Evolutionary conservation across 2,329 filamentous ascomycete species (phyloP), one percentile per base, ranked within the genome.

Genomic region (Ilyonectria sp.): DNA sequence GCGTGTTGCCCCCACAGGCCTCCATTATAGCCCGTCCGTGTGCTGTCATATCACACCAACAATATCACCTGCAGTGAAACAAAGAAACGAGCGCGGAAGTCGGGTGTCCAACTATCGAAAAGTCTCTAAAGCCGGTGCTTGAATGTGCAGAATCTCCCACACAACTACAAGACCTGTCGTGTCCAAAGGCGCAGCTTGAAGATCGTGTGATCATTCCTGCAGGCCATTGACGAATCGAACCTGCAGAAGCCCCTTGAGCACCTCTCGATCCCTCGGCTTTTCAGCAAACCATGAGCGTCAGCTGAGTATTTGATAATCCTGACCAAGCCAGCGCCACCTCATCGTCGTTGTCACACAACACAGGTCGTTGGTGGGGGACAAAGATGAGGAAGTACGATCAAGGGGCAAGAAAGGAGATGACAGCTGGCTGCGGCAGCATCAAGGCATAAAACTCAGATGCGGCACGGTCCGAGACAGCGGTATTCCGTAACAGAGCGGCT

Each of bases 31-130:
- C 29, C 52, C 61, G 44, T 53, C 56, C 44, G 52, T 73, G 65
- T 67, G 62, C 53, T 70, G 62, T 58, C 66, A 62, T 61, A 44
- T 65, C 63, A 65, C 68, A 63, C 69, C 65, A 69, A 61, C 65
- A 71, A 75, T 66, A 71, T 58, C 63, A 49, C 46, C 74, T 75
- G 72, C 64, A 37, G 74, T 75, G 60, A 55, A 62, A 75, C 74
- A 31, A 67, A 69, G 70, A 62, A 58, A 72, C 65, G 62, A 69
- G 65, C 54, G 13, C 58, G 53, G 53, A 17, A 63, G 50, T 64
- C 70, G 52, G 17, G 57, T 26, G 55, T 21, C 50, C 19, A 47
- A 33, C 55, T 57, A 44, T 52, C 53, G 60, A 47, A 40, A n/a
- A 55, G 50, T 46, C n/a, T 31, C 23, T 10, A 31, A 60, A 55